Percentiles rank a stretch among this genome's conserved stretches.
phyloP scores from a whole-genome alignment of 805 yeast genomes.

The Ogataea corticis region DNA sequence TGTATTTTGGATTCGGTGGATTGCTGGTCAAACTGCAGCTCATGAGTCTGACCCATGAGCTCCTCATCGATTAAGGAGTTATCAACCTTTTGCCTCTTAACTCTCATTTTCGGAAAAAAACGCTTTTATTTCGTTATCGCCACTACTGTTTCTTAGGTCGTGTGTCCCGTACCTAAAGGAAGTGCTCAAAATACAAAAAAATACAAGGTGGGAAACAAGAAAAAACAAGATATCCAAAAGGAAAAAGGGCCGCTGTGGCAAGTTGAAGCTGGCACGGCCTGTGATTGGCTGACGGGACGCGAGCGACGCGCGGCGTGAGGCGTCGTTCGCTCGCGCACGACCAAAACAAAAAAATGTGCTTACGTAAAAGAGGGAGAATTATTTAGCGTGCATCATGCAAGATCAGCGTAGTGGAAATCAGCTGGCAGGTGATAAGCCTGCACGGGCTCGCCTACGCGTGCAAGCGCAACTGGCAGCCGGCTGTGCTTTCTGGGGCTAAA shows the following conservation, averaged over 20 bases:
- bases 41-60: slow-evolving; percentile 23
- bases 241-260: slow-evolving; percentile 5
- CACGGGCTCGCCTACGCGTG: no score
- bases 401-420: no score
- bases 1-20: slow-evolving; percentile 20
- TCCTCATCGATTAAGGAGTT: slow-evolving; percentile 27
- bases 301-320: not conserved
- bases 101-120: slow-evolving; percentile 18
- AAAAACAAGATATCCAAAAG: slow-evolving; percentile 3
- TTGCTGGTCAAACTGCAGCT: slow-evolving; percentile 20
- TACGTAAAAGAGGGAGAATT: no score
- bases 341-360: not conserved
- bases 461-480: no score
- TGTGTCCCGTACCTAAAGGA: slow-evolving; percentile 19
- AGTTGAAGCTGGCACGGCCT: not conserved
- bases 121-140: slow-evolving; percentile 3
- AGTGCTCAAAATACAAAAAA: slow-evolving; percentile 20
- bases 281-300: slow-evolving; percentile 1
- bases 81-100: slow-evolving; percentile 26
- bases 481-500: no score
- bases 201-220: slow-evolving; percentile 13
- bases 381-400: no score
- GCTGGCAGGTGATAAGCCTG: no score
- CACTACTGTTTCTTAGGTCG: slow-evolving; percentile 13
- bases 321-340: not conserved